Evolutionary conservation across 345 rosid species (phyloP), one percentile per base, ranked within the genome.

Genomic region (Citrus glauca): DNA sequence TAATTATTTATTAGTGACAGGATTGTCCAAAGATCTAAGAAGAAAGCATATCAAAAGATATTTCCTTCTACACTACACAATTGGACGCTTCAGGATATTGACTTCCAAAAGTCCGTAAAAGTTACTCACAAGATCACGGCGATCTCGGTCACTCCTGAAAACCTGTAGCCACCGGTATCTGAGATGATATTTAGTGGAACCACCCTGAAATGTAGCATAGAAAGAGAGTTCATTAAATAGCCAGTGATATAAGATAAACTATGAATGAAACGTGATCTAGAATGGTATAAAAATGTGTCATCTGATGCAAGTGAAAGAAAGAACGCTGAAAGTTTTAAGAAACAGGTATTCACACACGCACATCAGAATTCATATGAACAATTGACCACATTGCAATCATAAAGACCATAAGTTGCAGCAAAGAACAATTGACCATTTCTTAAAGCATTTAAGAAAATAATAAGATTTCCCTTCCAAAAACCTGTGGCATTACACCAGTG

Each of bases 91-190:
- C 56, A 7, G 57, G 17, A 17, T 78, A 40, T 48, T 61, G 53
- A 74, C 50, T 67, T 60, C 62, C 37, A 32, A 40, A 55, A 63
- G 24, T 69, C 38, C 24, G 45, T 61, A 38, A 74, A 71, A 64
- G 68, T 76, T 66, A 86, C 94, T 87, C 85, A 91, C 99, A 81
- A 95, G 97, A 92, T 95, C 97, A 64, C 97, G 99, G 28, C 93
- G 97, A 83, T 95, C 98, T 48, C 97, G 87, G 62, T 92, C 98
- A 75, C 92, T 92, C 87, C 89, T 90, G 84, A 95, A 95, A 77
- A 89, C 91, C 80, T 95, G 99, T 7, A 91, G 87, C 99, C 99
- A 93, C 84, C 94, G 88, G 56, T 92, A 93, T 81, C 89, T 92
- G 11, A 89, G 80, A 89, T 95, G 99, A 85, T 94, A 94, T 77